Evolutionary conservation across 2,329 filamentous ascomycete species (phyloP), one percentile per base, ranked within the genome.

Genomic region (Didymella lethalis): DNA sequence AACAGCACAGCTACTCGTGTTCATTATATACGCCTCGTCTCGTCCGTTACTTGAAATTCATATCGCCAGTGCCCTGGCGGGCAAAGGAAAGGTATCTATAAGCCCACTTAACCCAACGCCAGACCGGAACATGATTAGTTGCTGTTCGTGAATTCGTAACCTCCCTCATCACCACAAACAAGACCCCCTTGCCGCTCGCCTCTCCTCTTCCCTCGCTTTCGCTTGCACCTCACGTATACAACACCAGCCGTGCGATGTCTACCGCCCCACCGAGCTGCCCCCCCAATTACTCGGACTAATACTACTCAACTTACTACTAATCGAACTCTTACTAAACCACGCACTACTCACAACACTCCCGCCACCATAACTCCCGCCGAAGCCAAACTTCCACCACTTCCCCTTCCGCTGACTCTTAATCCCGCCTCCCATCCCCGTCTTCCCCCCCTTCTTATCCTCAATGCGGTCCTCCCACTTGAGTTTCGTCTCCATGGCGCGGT

Each of bases 401-500:
- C 69, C 67, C 32, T 64, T 72, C 58, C 67, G 67, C 50, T 70
- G 60, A 54, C 61, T 64, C 43, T 65, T 61, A 53, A 67, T 52
- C 11, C 71, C 72, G 11, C 72, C 68, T 1, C 69, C 71, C 7
- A 72, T 62, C 28, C 67, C 69, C 3, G 71, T 75, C 18, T 63
- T 66, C 18, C 56, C 56, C 4, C 59, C 48, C 54, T 71, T 68
- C 65, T 73, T 73, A 11, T 66, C 66, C 16, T 74, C 71, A 59
- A 72, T 72, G 59, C 69, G 72, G 48, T 76, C 74, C 26, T 71
- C 68, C 75, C 78, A 82, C 75, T 88, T 89, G 65, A 97, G 86
- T 67, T 92, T 88, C 0, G 93, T 94, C 78, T 99, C 94, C 36
- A 95, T 92, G 36, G 96, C 82, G 72, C 88, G 89, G 74, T 96